Base-by-base conservation (phyloP, 1,284 basidiomycete genomes). In the Earliella scabrosa region DNA sequence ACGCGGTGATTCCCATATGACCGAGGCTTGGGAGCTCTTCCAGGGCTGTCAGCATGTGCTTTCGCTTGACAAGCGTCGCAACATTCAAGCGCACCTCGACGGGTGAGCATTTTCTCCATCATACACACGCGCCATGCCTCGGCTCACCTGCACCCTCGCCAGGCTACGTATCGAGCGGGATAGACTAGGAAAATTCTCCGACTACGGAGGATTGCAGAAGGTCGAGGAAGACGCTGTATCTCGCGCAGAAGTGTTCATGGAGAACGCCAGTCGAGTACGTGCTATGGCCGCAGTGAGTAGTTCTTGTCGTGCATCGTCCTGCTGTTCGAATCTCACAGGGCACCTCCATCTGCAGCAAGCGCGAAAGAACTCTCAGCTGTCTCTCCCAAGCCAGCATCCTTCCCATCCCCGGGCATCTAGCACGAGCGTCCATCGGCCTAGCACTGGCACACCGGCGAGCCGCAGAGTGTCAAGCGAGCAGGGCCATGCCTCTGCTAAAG, bases 141-240 rank as follows among this genome's bases (percentile, higher is more conserved):
- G n/a, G 18, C 27, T 43, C n/a, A 43, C 36, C 10, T 13, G n/a
- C 5, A 8, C 10, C n/a, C 16, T 14, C n/a, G 32, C 4, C 24
- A 59, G 52, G 23, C 52, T 59, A 7, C 44, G 45, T 23, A 35
- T 27, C 16, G 46, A 54, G 8, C 57, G 52, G 6, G 36, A 52
- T 1, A 34, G 23, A 2, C 46, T 54, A 5, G 27, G 21, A 9
- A 47, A 47, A 10, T 59, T 59, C 31, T 45, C 49, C n/a, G 52
- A 59, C 6, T 50, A 49, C 40, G 31, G 39, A 20, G 39, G 50
- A 9, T 49, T 45, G 4, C 50, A 49, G 10, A 34, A 13, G 27
- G 49, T 45, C 8, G 52, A 59, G 46, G n/a, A 7, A n/a, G 52
- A 49, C 13, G 57, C 52, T 8, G 10, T 59, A 3, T 35, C 32